Base-by-base conservation (phyloP, 805 yeast genomes). In the Komagataella mondaviorum region DNA sequence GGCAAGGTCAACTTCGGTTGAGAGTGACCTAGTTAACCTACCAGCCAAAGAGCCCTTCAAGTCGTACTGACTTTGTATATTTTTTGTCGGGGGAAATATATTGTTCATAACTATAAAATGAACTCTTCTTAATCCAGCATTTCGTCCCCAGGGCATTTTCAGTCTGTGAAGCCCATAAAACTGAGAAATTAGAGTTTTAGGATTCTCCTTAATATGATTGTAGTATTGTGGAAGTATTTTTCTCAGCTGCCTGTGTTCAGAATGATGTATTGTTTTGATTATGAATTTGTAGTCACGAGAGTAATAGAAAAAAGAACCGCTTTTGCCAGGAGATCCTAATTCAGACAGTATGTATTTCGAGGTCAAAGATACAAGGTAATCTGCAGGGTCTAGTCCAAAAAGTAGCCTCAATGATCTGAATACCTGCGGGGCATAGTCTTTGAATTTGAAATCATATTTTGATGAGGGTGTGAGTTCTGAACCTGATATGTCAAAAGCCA, bases 31-130 rank as follows among this genome's bases (percentile, higher is more conserved):
- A 0, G 84, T 88, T 55, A 66, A 68, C 57, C 95, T 73, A 2
- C 97, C 96, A 72, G 85, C 75, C 0, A 95, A 79, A 0, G 96
- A 88, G 1, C 99, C 99, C 63, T 93, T 93, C 63, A 93, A 75
- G 63, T 93, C 99, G 66, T 80, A 93, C 46, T 89, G 86, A 46
- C 77, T 69, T 63, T 89, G 95, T 51, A 91, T 82, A 55, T 86
- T 93, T 49, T 89, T 73, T 60, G 87, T 88, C 6, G 97, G 95
- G 0, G 99, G 98, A 68, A 95, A 93, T 49, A 93, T 74, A 62
- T 93, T 93, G 71, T 93, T 93, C 99, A 93, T 93, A 39, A 93
- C 96, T 51, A 93, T 73, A 58, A 93, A 91, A 67, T 93, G 95
- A 45, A 93, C 87, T 63, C 87, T 90, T 51, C 89, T 75, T 45